phyloP scores from a whole-genome alignment of 768 basidiomycete species.

The Scleroderma bovista region DNA sequence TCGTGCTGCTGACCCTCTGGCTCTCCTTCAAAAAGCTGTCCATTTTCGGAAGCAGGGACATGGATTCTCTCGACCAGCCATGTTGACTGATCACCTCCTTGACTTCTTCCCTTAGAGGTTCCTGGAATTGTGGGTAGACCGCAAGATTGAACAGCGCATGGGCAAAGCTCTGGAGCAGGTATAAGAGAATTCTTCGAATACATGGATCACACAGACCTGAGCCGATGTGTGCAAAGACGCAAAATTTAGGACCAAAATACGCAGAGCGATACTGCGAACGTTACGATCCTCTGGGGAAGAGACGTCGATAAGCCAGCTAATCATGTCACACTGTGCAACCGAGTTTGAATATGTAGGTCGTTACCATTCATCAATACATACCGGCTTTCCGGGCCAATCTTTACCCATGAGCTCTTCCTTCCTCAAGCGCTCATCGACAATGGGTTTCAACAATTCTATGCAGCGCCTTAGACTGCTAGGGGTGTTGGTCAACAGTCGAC shows the following conservation, averaged over 20 bases:
- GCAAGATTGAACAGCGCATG: conserved; percentile 38
- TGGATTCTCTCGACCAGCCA: conserved; percentile 30
- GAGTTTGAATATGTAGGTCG: conserved; percentile 3
- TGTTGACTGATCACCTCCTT: conserved; percentile 25
- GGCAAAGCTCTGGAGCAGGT: conserved; percentile 23
- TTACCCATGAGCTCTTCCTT: conserved; percentile 21
- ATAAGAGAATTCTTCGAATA: conserved; percentile 3
- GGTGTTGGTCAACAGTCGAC: conserved; percentile 29
- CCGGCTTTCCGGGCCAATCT: conserved; percentile 29
- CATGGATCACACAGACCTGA: conserved; percentile 17
- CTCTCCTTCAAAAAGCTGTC: conserved; percentile 43
- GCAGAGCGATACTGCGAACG: conserved; percentile 24
- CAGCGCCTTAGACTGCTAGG: conserved; percentile 25
- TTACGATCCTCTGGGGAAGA: conserved; percentile 23
- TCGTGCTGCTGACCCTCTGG: conserved; percentile 31
- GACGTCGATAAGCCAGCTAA: conserved; percentile 37
- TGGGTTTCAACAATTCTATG: conserved; percentile 25
- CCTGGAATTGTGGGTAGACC: conserved; percentile 33
- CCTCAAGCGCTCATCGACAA: conserved; percentile 29
- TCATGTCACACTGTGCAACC: conserved; percentile 30
- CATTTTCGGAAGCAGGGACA: conserved; percentile 31
- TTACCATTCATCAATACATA: conserved; percentile 10
- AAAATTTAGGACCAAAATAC: conserved; percentile 35
- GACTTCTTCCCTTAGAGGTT: conserved; percentile 38
- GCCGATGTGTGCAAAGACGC: conserved; percentile 32